These are phyloP conservation scores for Lodderomyces beijingensis DNA, from an alignment of 1,139 yeast genomes.

Conservation along the genomic window DNA sequence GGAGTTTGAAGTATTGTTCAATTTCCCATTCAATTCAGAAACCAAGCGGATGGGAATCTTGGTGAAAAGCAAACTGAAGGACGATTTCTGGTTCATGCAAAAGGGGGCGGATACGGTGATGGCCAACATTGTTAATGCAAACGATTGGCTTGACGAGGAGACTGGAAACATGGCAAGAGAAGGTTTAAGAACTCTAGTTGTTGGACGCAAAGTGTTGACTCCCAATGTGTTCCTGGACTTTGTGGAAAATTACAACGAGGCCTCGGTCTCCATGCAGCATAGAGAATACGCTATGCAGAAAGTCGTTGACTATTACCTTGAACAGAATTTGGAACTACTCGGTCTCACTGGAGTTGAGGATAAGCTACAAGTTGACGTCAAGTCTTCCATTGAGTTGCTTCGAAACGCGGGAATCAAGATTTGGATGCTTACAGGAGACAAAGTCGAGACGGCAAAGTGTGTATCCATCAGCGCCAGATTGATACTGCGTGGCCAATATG, in stretches of 20 bases:
- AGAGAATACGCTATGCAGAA: slow-evolving; percentile 72
- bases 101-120: slow-evolving; percentile 98
- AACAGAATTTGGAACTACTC: slow-evolving; percentile 75
- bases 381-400: slow-evolving; percentile 83
- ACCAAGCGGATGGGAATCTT: slow-evolving; percentile 95
- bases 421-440: slow-evolving; percentile 99
- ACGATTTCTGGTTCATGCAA: slow-evolving; percentile 77
- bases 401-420: slow-evolving; percentile 96
- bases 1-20: slow-evolving; percentile 67
- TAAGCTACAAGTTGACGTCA: slow-evolving; percentile 84
- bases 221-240: slow-evolving; percentile 57
- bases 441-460: slow-evolving; percentile 96
- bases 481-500: slow-evolving; percentile 89
- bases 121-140: slow-evolving; percentile 75
- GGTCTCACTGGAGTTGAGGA: slow-evolving; percentile 99
- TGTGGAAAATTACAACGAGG: slow-evolving; percentile 58
- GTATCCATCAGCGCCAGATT: slow-evolving; percentile 92
- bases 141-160: slow-evolving; percentile 98
- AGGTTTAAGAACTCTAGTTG: slow-evolving; percentile 90
- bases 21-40: slow-evolving; percentile 93
- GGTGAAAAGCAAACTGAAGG: slow-evolving; percentile 56
- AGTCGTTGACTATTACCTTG: slow-evolving; percentile 66
- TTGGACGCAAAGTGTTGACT: slow-evolving; percentile 73
- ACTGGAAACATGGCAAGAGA: slow-evolving; percentile 98
- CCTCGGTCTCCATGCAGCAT: slow-evolving; percentile 72